Percentiles rank a stretch among this genome's conserved stretches.
phyloP scores from a whole-genome alignment of 306 rosid species.

The Begonia fuchsioides region DNA sequence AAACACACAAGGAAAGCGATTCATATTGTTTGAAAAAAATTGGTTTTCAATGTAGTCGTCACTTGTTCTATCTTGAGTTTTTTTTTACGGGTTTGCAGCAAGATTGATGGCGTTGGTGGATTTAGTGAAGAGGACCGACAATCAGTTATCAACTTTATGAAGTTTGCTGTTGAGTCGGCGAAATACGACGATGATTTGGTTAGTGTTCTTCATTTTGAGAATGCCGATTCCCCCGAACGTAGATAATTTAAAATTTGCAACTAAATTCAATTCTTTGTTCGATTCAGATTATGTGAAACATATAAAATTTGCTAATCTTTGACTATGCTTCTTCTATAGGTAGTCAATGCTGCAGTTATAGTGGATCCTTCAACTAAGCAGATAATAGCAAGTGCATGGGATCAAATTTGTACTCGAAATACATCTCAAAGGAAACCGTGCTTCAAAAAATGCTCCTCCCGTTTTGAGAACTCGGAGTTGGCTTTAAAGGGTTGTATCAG shows the following conservation, averaged over 20 bases:
- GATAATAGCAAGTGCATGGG: constrained; percentile 55
- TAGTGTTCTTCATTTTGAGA: constrained; percentile 4
- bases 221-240: too few species aligned
- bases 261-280: too few species aligned
- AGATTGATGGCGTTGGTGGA: constrained; percentile 77
- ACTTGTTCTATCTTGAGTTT: too few species aligned
- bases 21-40: too few species aligned
- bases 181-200: constrained; percentile 40
- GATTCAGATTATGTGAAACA: too few species aligned
- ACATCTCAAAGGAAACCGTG: constrained; percentile 12
- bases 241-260: too few species aligned
- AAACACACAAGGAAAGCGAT: too few species aligned
- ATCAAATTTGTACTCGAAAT: constrained; percentile 38
- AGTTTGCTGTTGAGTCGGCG: constrained; percentile 51
- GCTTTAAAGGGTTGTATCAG: constrained; percentile 4
- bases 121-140: constrained; percentile 46
- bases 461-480: constrained; percentile 13
- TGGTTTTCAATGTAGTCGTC: too few species aligned
- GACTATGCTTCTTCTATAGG: constrained; percentile 19
- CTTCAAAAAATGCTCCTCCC: constrained; percentile 11
- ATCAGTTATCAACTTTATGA: constrained; percentile 50
- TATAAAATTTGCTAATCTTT: too few species aligned
- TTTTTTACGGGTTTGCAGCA: constrained; percentile 35
- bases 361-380: constrained; percentile 70
- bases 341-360: constrained; percentile 77